A percentile compares a stretch with the other conserved stretches of the same genome.
These are phyloP conservation scores for Daldinia decipiens DNA, from an alignment of 495 filamentous ascomycete species.

Conservation along the genomic window DNA sequence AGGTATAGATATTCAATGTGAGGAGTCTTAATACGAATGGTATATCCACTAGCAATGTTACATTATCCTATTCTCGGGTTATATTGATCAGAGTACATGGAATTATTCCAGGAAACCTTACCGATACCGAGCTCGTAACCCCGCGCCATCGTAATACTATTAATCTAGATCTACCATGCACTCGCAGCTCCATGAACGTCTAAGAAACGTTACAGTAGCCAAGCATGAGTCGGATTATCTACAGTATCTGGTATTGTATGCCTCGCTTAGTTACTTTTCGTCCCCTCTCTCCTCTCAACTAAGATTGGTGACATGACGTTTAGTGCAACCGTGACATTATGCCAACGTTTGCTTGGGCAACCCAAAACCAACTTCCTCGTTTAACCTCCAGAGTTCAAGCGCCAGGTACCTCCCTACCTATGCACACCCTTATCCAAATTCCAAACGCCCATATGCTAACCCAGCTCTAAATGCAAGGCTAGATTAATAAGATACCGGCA, in stretches of 20 bases:
- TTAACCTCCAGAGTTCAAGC: neutral
- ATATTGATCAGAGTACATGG: conserved; percentile 2
- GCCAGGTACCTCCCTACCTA: neutral
- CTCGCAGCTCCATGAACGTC: neutral
- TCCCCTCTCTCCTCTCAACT: neutral
- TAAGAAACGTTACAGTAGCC: conserved; percentile 1
- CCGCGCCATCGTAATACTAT: neutral
- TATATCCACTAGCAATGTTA: conserved; percentile 19
- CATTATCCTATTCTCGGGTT: conserved; percentile 27
- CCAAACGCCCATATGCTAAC: neutral
- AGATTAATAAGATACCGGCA: conserved; percentile 62
- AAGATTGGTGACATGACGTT: neutral
- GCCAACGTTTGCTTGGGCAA: neutral
- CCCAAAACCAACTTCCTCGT: neutral
- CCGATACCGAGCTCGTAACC: neutral
- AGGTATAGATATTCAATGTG: neutral
- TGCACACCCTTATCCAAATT: conserved; percentile 1
- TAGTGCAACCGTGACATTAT: neutral
- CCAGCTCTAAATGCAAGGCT: conserved; percentile 34
- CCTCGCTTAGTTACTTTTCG: neutral
- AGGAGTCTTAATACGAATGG: neutral
- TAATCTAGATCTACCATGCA: neutral
- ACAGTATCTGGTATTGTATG: neutral
- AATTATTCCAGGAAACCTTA: conserved; percentile 9
- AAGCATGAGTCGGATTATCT: neutral